phyloP scores from a whole-genome alignment of 495 filamentous ascomycete species.

The Rostrohypoxylon terebratum region DNA sequence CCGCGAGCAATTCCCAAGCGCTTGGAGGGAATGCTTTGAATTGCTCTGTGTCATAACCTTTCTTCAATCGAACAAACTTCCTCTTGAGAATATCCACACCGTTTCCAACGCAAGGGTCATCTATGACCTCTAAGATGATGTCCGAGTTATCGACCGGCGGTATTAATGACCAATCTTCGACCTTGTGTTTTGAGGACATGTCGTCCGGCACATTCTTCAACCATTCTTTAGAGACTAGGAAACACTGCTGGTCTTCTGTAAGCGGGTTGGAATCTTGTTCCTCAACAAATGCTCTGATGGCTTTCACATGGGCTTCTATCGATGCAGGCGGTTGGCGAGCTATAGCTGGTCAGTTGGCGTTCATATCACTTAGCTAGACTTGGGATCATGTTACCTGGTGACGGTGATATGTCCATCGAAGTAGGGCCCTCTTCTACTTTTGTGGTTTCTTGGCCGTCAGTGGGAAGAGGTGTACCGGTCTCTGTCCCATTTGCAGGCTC shows the following conservation, averaged over 20 bases:
- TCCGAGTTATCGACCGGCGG: constrained; percentile 86
- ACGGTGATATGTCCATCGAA: constrained; percentile 3
- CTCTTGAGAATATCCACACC: constrained; percentile 53
- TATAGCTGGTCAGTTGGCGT: constrained; percentile 30
- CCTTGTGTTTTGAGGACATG: constrained; percentile 36
- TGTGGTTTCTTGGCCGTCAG: constrained; percentile 10
- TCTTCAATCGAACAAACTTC: constrained; percentile 80
- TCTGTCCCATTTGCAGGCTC: background rate
- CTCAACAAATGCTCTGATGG: constrained; percentile 72
- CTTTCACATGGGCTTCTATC: constrained; percentile 69
- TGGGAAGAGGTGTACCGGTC: background rate
- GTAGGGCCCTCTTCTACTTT: background rate
- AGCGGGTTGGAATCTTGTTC: constrained; percentile 63
- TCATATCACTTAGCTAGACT: background rate
- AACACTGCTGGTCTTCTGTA: constrained; percentile 77
- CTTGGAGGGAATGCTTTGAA: constrained; percentile 81
- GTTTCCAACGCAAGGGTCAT: constrained; percentile 52
- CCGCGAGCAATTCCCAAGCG: constrained; percentile 82
- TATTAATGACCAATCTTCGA: constrained; percentile 37
- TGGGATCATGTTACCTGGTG: constrained; percentile 16
- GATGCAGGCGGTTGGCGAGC: constrained; percentile 37
- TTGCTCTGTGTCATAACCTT: constrained; percentile 74
- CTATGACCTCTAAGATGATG: constrained; percentile 64
- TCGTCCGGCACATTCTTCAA: constrained; percentile 70
- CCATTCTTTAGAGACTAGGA: constrained; percentile 83